Evolutionary conservation across 2,329 filamentous ascomycete genomes (phyloP).

Genomic region (Phyllosticta citribraziliensis): DNA sequence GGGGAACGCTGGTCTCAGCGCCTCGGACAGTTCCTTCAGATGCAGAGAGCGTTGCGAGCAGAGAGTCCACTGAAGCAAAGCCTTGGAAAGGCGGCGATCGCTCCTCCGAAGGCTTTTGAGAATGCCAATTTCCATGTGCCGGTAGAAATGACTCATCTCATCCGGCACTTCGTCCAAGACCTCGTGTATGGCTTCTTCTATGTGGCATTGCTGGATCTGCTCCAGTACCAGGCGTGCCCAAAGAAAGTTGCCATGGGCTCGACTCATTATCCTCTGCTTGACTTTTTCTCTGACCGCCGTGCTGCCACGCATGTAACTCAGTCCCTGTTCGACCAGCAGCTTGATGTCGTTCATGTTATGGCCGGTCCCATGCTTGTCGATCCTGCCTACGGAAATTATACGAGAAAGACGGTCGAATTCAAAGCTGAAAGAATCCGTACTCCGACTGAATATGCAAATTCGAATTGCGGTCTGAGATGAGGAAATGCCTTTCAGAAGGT

Average conservation of each 20-base stretch:
- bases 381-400: background rate
- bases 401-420: background rate
- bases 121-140: background rate
- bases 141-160: background rate
- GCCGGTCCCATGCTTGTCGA: background rate
- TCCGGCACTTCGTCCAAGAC: background rate
- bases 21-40: background rate
- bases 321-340: background rate
- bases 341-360: background rate
- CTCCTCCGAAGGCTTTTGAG: background rate
- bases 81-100: background rate
- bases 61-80: background rate
- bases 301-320: background rate
- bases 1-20: background rate
- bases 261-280: background rate
- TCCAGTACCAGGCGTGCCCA: background rate
- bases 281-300: background rate
- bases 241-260: conserved; percentile 1
- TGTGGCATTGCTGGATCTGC: background rate
- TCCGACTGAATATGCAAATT: background rate
- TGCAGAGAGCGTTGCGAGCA: background rate
- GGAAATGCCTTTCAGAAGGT: background rate
- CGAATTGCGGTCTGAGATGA: background rate
- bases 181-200: background rate
- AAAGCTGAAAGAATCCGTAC: background rate